Base-by-base conservation (phyloP, 805 yeast species). In the Lachancea mirantina region DNA sequence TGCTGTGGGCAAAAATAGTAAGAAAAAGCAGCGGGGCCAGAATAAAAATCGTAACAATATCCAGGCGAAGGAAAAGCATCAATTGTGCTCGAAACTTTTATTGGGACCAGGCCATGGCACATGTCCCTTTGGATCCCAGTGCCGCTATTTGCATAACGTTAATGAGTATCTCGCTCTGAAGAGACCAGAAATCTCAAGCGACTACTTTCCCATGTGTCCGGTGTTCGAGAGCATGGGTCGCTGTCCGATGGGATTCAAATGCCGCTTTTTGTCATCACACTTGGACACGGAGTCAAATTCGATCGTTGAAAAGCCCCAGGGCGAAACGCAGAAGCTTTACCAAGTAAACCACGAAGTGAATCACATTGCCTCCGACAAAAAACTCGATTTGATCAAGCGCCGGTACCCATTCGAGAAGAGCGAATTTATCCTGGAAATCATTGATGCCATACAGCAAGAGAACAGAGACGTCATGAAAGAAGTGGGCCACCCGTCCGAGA, bases 161-260 rank as follows among this genome's bases (percentile, higher is more conserved):
- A 68, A 65, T 3, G 65, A 57, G 28, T 92, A 85, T 48, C 55
- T 92, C 19, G 60, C 52, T 0, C 55, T 71, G 15, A 89, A 92
- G 55, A 80, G 76, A 1, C 67, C 60, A 0, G 97, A 92, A 53
- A 61, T 84, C 14, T 72, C 68, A 7, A 94, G 94, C 0, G 50
- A 37, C 2, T 36, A 28, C 14, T 56, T 49, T 33, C 33, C 33
- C 5, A 28, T 49, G 2, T 92, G 99, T 59, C 97, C 98, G 0
- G 95, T 84, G 3, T 87, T 63, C 52, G 64, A 64, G 20, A 79
- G 82, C 1, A 64, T 84, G 21, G 99, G 99, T 0, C 78, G 74
- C 50, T 92, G 99, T 65, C 95, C 95, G 4, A 72, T 81, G 40
- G 98, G 98, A 0, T 61, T 84, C 47, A 89, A 84, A 56, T 92